Evolutionary conservation across 257 asterid genomes (phyloP).

Genomic region (Nemophila menziesii): DNA sequence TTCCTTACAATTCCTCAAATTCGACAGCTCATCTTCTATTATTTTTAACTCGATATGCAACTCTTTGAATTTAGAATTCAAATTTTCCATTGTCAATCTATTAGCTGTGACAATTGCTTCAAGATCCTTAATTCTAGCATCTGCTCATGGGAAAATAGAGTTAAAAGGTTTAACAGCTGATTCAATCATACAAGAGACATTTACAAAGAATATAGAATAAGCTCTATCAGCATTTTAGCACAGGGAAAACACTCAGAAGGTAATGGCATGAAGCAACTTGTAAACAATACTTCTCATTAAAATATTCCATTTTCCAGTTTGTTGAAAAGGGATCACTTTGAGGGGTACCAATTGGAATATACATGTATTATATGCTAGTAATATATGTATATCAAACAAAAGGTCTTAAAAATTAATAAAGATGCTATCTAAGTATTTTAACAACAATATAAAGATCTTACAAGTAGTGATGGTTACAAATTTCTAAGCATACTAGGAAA

Average conservation of each 20-base stretch:
- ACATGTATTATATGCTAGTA: no score
- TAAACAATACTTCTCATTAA: no score
- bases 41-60: slow-evolving; percentile 48
- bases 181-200: slow-evolving; percentile 2
- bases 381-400: no score
- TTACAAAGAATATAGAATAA: no score
- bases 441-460: background rate
- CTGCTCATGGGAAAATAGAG: slow-evolving; percentile 29
- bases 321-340: no score
- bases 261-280: no score
- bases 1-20: slow-evolving; percentile 39
- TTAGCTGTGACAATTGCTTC: slow-evolving; percentile 52
- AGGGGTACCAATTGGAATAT: no score
- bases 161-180: slow-evolving; percentile 9
- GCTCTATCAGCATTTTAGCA: no score
- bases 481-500: background rate
- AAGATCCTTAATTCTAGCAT: slow-evolving; percentile 36
- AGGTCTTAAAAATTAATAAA: no score
- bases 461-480: background rate
- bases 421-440: no score
- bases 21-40: slow-evolving; percentile 47
- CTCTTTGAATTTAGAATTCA: slow-evolving; percentile 52
- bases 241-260: no score
- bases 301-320: no score
- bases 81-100: slow-evolving; percentile 34